Percentiles rank a stretch among this genome's conserved stretches.
Evolutionary conservation across 345 rosid species (phyloP).

Genomic region (Arabidopsis thaliana): DNA sequence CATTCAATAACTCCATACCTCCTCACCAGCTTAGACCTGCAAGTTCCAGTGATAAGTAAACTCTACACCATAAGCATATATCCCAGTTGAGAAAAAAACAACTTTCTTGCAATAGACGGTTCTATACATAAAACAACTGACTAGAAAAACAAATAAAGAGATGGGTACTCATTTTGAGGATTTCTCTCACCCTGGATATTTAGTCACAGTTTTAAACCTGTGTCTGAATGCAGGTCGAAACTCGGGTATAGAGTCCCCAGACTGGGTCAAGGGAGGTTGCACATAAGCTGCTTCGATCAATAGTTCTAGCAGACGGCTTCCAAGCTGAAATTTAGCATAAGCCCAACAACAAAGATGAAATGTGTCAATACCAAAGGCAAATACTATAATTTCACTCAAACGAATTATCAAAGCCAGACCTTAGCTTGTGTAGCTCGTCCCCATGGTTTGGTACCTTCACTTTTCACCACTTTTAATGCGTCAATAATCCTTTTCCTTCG

Average conservation of each 20-base stretch:
- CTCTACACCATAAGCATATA: constrained; percentile 4
- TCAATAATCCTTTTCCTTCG: constrained; percentile 67
- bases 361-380: constrained; percentile 4
- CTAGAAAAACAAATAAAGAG: neutral
- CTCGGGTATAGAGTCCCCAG: constrained; percentile 73
- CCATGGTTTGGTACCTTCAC: constrained; percentile 80
- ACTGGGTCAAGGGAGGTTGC: constrained; percentile 77
- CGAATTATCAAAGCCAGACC: constrained; percentile 50
- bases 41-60: constrained; percentile 15
- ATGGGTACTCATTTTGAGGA: neutral
- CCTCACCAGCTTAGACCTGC: constrained; percentile 68
- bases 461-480: constrained; percentile 72
- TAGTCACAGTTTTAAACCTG: constrained; percentile 60
- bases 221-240: constrained; percentile 95
- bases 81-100: neutral
- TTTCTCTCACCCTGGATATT: constrained; percentile 63
- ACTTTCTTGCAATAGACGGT: neutral
- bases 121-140: neutral
- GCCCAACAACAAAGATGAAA: constrained; percentile 28
- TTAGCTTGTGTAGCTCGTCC: constrained; percentile 84
- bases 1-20: constrained; percentile 90
- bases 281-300: constrained; percentile 83
- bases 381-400: constrained; percentile 5
- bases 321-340: constrained; percentile 63
- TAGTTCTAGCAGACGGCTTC: constrained; percentile 82